Evolutionary conservation across 768 basidiomycete species (phyloP).

Genomic region (Roridomyces roridus): DNA sequence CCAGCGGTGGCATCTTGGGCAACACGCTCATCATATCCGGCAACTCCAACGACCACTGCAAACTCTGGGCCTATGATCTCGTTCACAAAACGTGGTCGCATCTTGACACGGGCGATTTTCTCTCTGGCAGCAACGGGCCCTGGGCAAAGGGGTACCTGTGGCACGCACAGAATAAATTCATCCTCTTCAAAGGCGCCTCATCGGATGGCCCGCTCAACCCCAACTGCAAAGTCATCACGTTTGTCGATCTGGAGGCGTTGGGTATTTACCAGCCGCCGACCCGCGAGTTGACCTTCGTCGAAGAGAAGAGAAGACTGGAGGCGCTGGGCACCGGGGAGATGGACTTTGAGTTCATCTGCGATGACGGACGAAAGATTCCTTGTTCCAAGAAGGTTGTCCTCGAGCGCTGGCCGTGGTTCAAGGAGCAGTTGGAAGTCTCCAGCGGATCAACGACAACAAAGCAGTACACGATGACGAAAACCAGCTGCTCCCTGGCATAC

Average conservation of each 20-base stretch:
- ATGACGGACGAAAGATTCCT: conserved; percentile 20
- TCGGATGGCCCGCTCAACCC: neutral
- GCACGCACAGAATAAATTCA: conserved; percentile 16
- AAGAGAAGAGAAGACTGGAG: conserved; percentile 12
- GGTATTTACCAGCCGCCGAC: conserved; percentile 27
- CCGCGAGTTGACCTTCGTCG: neutral
- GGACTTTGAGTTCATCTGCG: conserved; percentile 25
- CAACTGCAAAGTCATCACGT: conserved; percentile 8
- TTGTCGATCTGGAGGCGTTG: conserved; percentile 24
- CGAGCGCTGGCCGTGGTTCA: conserved; percentile 25
- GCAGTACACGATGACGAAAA: conserved; percentile 8
- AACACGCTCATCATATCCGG: conserved; percentile 22
- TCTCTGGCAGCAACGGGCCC: conserved; percentile 9
- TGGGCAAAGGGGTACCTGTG: conserved; percentile 21
- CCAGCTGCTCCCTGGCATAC: conserved; percentile 9
- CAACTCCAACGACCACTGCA: neutral
- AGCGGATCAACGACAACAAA: neutral
- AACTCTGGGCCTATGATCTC: conserved; percentile 21
- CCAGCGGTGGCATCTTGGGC: conserved; percentile 20
- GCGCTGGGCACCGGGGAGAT: neutral
- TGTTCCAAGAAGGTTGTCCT: conserved; percentile 16
- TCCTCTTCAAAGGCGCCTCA: conserved; percentile 12
- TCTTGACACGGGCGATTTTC: conserved; percentile 9
- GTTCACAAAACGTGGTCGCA: conserved; percentile 5
- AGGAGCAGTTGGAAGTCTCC: neutral